phyloP scores from a whole-genome alignment of 2,329 filamentous ascomycete genomes.

The Juglanconis juglandina region DNA sequence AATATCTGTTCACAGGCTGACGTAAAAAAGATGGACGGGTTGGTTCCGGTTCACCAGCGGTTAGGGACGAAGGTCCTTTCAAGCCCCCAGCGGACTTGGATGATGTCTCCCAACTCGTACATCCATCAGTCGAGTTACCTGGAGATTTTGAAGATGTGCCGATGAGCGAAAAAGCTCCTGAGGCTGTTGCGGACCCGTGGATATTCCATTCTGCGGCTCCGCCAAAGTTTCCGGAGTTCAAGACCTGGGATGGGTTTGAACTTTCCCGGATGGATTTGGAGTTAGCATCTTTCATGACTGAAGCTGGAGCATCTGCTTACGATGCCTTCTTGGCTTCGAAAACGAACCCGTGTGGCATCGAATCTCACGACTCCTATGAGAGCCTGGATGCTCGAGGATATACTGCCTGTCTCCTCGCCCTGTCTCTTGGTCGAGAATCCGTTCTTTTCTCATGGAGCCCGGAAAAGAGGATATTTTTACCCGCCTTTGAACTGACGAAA shows the following conservation, averaged over 20 bases:
- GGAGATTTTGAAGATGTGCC: background rate
- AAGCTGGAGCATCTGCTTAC: slow-evolving; percentile 63
- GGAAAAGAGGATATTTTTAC: slow-evolving; percentile 49
- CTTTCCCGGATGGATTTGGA: slow-evolving; percentile 35
- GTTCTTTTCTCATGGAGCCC: slow-evolving; percentile 64
- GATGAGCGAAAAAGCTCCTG: background rate
- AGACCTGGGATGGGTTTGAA: slow-evolving; percentile 69
- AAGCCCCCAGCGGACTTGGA: slow-evolving; percentile 34
- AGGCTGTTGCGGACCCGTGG: slow-evolving; percentile 45
- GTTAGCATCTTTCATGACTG: slow-evolving; percentile 57
- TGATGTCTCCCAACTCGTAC: background rate
- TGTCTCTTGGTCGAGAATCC: slow-evolving; percentile 69
- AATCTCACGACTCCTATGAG: slow-evolving; percentile 34
- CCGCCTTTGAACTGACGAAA: slow-evolving; percentile 43
- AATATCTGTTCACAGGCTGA: background rate
- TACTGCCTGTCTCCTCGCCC: slow-evolving; percentile 56
- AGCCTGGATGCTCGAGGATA: slow-evolving; percentile 49
- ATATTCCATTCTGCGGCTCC: slow-evolving; percentile 33
- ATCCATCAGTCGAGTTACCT: background rate
- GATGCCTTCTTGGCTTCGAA: slow-evolving; percentile 55
- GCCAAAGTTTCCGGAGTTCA: slow-evolving; percentile 41
- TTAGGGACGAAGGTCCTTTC: slow-evolving; percentile 24
- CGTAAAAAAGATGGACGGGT: slow-evolving; percentile 6
- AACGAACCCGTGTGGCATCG: slow-evolving; percentile 37
- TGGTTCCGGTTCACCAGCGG: background rate